phyloP scores from a whole-genome alignment of 2,329 filamentous ascomycete genomes.

The Pseudogymnoascus sp. region DNA sequence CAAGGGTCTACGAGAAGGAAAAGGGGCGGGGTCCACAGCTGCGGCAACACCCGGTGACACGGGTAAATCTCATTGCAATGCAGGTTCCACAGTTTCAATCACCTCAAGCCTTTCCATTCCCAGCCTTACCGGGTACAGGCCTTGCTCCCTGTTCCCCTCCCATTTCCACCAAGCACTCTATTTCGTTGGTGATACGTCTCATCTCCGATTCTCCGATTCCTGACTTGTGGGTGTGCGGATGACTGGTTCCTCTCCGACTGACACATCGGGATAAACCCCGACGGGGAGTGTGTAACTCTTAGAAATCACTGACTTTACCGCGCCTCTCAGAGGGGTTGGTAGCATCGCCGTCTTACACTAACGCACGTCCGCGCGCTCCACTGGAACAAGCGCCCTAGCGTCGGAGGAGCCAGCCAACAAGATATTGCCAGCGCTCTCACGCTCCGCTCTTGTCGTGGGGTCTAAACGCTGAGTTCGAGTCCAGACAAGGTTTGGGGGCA shows the following conservation, averaged over 20 bases:
- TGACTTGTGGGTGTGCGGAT: neutral
- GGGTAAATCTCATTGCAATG: neutral
- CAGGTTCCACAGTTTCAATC: conserved; percentile 7
- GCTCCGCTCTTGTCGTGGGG: neutral
- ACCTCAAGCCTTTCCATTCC: neutral
- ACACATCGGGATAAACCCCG: neutral
- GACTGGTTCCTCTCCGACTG: neutral
- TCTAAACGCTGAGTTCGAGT: neutral
- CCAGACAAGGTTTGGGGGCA: conserved; percentile 3
- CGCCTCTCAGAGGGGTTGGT: neutral
- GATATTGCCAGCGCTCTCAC: neutral
- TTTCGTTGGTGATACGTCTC: conserved; percentile 5
- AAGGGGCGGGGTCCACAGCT: neutral
- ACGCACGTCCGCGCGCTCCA: conserved; percentile 6
- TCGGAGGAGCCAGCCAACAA: neutral
- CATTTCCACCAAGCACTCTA: neutral
- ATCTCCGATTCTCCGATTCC: neutral
- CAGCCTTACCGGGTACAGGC: neutral
- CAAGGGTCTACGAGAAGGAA: neutral
- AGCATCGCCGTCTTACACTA: neutral
- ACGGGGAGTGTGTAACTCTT: neutral
- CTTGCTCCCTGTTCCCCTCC: neutral
- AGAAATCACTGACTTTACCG: neutral
- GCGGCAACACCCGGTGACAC: neutral
- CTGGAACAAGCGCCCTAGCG: conserved; percentile 1